Base-by-base conservation (phyloP, 1,284 basidiomycete genomes). In the Trametes hirsuta region DNA sequence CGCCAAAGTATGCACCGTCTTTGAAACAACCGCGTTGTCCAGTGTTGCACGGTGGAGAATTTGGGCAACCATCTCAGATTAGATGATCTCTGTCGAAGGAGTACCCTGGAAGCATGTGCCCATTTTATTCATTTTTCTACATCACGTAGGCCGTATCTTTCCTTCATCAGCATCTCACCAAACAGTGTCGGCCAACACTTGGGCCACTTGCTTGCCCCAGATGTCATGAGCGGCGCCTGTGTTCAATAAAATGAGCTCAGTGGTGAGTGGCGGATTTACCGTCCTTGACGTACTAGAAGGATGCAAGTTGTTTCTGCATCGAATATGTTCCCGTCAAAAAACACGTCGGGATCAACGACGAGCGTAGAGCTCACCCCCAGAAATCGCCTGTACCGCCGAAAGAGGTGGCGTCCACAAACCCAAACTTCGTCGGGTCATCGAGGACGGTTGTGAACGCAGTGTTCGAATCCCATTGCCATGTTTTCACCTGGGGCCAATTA, bases 381-480 rank as follows among this genome's bases (percentile, higher is more conserved):
- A 87, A 86, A 61, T 80, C 75, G 18, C 76, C 77, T 10, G 78
- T 59, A 21, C 70, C 71, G 4, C 84, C 84, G 57, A 76, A 84
- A 0, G 80, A 79, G 0, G 78, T 79, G 6, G 75, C 76, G 62
- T 85, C 83, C 22, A 76, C 73, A 68, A 86, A 86, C 1, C 85
- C 85, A 59, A 79, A 85, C 8, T 75, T 66, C 0, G 73, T 76
- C 1, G 84, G 82, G 45, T 74, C 65, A 70, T 84, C 73, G 18
- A 87, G 70, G 12, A 86, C 80, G 6, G 72, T 77, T 12, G 73
- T 78, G 73, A 85, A 85, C n/a, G 76, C 78, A 0, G 82, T 55
- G 63, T 82, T 77, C 1, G 84, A 77, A 65, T 87, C 84, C 75
- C 77, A 86, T 4, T 81, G 42, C 72, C 75, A 84, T 0, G 82